phyloP scores from a whole-genome alignment of 2,329 filamentous ascomycete genomes.

The Aaosphaeria pasadenensis region DNA sequence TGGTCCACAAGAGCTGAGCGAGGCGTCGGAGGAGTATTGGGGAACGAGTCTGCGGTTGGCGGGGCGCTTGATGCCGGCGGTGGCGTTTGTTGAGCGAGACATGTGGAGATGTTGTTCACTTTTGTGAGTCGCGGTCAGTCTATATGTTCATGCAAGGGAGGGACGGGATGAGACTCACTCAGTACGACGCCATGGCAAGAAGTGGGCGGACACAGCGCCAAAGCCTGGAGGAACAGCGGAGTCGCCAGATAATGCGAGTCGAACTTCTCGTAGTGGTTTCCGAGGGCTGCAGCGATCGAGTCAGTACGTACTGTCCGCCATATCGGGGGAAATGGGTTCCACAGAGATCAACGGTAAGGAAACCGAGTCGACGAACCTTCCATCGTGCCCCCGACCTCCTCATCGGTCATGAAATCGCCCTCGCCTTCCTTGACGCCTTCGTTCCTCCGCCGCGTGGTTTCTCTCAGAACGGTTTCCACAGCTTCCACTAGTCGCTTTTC shows the following conservation, averaged over 20 bases:
- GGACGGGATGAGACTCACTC: constrained; percentile 51
- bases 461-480: constrained; percentile 74
- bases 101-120: constrained; percentile 79
- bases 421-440: constrained; percentile 70
- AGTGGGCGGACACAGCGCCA: constrained; percentile 62
- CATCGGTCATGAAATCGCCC: constrained; percentile 66
- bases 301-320: constrained; percentile 15
- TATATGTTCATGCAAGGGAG: neutral
- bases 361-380: constrained; percentile 53
- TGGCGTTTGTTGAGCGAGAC: constrained; percentile 64
- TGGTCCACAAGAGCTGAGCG: constrained; percentile 64
- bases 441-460: constrained; percentile 64
- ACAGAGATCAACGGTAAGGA: constrained; percentile 5
- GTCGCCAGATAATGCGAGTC: constrained; percentile 77
- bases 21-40: constrained; percentile 44
- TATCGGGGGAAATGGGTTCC: constrained; percentile 1
- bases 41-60: constrained; percentile 34
- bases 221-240: constrained; percentile 81
- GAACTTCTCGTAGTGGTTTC: constrained; percentile 69
- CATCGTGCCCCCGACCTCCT: constrained; percentile 70
- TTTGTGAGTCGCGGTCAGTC: constrained; percentile 7
- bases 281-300: constrained; percentile 57
- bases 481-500: constrained; percentile 76
- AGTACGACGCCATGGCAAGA: constrained; percentile 78
- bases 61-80: constrained; percentile 30